Evolutionary conservation across 2,329 filamentous ascomycete species (phyloP).

Genomic region (Tolypocladium guangdongense): DNA sequence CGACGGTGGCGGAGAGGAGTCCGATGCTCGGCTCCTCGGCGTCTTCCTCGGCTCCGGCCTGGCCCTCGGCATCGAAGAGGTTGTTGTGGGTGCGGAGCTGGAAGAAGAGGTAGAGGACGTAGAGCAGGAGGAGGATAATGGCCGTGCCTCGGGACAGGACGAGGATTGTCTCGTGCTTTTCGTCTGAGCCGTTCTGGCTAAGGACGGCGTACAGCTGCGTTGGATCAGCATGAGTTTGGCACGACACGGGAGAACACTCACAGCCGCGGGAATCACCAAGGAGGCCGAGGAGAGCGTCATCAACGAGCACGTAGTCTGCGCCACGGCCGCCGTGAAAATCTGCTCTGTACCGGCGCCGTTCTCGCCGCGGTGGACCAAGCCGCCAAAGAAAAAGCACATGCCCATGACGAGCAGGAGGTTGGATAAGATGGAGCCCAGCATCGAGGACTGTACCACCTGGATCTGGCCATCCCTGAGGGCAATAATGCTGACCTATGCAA

Average conservation of each 20-base stretch:
- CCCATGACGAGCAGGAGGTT: slow-evolving; percentile 83
- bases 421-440: slow-evolving; percentile 91
- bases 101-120: slow-evolving; percentile 68
- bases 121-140: slow-evolving; percentile 63
- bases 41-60: slow-evolving; percentile 28
- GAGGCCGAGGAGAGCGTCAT: slow-evolving; percentile 69
- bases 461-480: slow-evolving; percentile 79
- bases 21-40: slow-evolving; percentile 43
- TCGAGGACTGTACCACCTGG: slow-evolving; percentile 92
- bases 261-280: slow-evolving; percentile 66
- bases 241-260: slow-evolving; percentile 14
- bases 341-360: slow-evolving; percentile 55
- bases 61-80: slow-evolving; percentile 52
- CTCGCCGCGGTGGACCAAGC: slow-evolving; percentile 47
- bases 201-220: slow-evolving; percentile 55
- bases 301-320: slow-evolving; percentile 64
- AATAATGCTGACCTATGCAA: slow-evolving; percentile 73
- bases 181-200: slow-evolving; percentile 27
- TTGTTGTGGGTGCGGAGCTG: slow-evolving; percentile 65
- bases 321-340: slow-evolving; percentile 63
- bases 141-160: slow-evolving; percentile 65
- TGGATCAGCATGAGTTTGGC: neutral
- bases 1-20: slow-evolving; percentile 51
- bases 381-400: slow-evolving; percentile 70
- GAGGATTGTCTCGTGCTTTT: slow-evolving; percentile 46